Evolutionary conservation across 2,329 filamentous ascomycete genomes (phyloP), one percentile per base, ranked within the genome.

Genomic region (Aspergillus pseudoglaucus): DNA sequence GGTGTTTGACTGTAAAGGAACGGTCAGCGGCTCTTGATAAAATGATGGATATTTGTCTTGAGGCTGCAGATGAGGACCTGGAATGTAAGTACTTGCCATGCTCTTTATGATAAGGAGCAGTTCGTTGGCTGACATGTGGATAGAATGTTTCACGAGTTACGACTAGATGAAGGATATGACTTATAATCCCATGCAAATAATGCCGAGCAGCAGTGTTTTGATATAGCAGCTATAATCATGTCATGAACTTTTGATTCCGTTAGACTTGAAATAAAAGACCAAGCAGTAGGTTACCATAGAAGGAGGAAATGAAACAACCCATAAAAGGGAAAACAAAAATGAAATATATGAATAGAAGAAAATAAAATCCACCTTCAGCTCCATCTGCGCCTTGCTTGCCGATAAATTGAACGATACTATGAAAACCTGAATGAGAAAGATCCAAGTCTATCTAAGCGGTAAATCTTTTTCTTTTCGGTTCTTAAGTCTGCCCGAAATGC

Each of bases 361-460:
- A 35, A 35, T 12, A 35, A 35, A 35, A 35, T 6, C 53, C 49
- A 45, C 41, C 44, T 47, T 47, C 39, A 56, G 58, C 58, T 61
- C 60, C 60, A 50, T 53, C 44, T 61, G 60, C 60, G 60, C 60
- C 60, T 56, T 61, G 59, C 59, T 63, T 57, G 46, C 50, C 52
- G 52, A 45, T 49, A 46, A 54, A 48, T 47, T 45, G 44, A 39
- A 23, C 44, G 47, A 52, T 25, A 37, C 38, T 39, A 20, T 22
- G 30, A 49, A 42, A 44, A 58, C 50, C 53, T 51, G 53, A 50
- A 46, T 30, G 4, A 25, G n/a, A 20, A 22, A 40, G 47, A 51
- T 45, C 46, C 56, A 52, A 42, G 50, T 53, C 51, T 50, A 55
- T 45, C 44, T 23, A 27, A 45, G 22, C 32, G n/a, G 40, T 44